A percentile compares a stretch with the other conserved stretches of the same genome.
Conservation (phyloP, 1,284 basidiomycete genomes). For the Ustilago curta region DNA sequence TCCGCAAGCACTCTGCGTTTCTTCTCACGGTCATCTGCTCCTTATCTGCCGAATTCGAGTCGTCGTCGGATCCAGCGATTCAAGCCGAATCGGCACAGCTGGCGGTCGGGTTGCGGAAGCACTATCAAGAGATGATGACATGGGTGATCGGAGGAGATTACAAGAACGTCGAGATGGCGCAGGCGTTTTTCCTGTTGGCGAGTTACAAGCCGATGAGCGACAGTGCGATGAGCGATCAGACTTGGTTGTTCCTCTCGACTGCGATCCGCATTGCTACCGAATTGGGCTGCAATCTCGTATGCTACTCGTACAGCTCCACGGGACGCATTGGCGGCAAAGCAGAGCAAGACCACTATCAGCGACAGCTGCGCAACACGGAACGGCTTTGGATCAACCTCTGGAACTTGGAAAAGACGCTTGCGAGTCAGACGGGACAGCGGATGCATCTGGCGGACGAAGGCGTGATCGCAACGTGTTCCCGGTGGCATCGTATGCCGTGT, state of each 20-base stretch:
- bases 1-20: constrained; percentile 48
- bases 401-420: constrained; percentile 51
- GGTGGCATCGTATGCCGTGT: constrained; percentile 43
- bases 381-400: constrained; percentile 53
- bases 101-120: constrained; percentile 7
- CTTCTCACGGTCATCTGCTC: constrained; percentile 46
- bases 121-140: constrained; percentile 37
- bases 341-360: constrained; percentile 35
- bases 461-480: constrained; percentile 37
- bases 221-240: constrained; percentile 45
- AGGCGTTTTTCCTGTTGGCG: constrained; percentile 47
- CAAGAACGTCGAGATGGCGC: constrained; percentile 54
- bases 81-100: constrained; percentile 16
- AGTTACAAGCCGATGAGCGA: constrained; percentile 32
- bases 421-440: constrained; percentile 48
- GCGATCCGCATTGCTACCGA: constrained; percentile 52
- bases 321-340: neutral
- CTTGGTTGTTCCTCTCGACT: constrained; percentile 40
- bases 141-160: constrained; percentile 40
- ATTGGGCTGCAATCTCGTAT: constrained; percentile 45
- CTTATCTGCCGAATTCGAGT: constrained; percentile 36
- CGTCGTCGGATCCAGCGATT: neutral
- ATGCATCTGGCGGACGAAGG: constrained; percentile 52
- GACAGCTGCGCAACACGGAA: constrained; percentile 52
- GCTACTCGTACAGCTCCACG: constrained; percentile 32